A percentile compares a stretch with the other conserved stretches of the same genome.
phyloP scores from a whole-genome alignment of 306 rosid species.

The Begonia peltatifolia region DNA sequence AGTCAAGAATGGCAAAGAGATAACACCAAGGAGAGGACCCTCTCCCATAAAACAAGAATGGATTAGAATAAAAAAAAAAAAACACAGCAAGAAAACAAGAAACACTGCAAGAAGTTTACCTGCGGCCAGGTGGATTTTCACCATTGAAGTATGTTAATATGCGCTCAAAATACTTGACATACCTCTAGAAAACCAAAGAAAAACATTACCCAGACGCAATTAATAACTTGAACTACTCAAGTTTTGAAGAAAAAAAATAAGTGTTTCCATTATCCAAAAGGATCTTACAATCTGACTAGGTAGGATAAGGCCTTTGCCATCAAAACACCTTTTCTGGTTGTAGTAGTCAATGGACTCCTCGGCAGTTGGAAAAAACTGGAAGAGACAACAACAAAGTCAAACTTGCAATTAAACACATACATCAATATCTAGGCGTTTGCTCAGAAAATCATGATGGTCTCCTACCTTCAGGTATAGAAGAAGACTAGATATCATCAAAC shows the following conservation, averaged over 20 bases:
- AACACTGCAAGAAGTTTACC: conserved; percentile 31
- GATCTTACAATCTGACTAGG: conserved; percentile 97
- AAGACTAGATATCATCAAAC: conserved; percentile 97
- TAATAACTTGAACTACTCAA: neutral
- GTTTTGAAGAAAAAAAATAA: neutral
- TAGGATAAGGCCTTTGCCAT: conserved; percentile 85
- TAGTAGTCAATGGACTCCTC: conserved; percentile 97
- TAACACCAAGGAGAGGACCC: neutral
- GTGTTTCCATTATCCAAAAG: neutral
- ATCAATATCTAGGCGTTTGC: neutral
- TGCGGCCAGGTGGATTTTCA: conserved; percentile 78
- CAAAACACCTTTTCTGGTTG: conserved; percentile 91
- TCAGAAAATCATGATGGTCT: too few species aligned
- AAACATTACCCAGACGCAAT: neutral
- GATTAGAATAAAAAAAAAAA: conserved; percentile 7
- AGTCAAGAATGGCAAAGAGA: neutral
- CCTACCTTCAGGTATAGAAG: conserved; percentile 74
- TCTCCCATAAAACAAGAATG: neutral
- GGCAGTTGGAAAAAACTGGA: conserved; percentile 93
- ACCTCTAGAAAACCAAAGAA: conserved; percentile 38
- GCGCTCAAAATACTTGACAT: conserved; percentile 89
- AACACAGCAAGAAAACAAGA: neutral
- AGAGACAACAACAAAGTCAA: conserved; percentile 1
- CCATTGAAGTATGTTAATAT: conserved; percentile 79
- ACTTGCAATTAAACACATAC: neutral